Evolutionary conservation across 2,329 filamentous ascomycete genomes (phyloP).

Genomic region (Hawksworthiomyces lignivorus): DNA sequence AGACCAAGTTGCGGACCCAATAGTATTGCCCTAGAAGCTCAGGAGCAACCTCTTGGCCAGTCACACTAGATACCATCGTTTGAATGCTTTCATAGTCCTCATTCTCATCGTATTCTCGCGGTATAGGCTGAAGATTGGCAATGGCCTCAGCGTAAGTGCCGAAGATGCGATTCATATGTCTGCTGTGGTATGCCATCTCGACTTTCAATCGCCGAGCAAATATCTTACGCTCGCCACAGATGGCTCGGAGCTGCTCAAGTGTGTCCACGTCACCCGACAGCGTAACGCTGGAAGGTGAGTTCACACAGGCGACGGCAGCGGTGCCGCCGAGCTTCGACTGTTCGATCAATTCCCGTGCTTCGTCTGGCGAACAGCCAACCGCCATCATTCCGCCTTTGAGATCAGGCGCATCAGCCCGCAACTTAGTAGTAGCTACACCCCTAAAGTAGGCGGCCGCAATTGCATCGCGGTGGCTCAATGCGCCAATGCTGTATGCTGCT

Average conservation of each 20-base stretch:
- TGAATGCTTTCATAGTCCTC: too few species aligned
- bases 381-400: conserved; percentile 32
- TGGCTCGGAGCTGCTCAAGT: conserved; percentile 12
- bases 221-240: conserved; percentile 16
- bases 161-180: too few species aligned
- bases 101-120: too few species aligned
- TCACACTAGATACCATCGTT: too few species aligned
- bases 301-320: conserved; percentile 25
- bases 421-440: too few species aligned
- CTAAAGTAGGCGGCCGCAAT: conserved; percentile 18
- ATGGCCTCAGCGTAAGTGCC: too few species aligned
- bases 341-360: conserved; percentile 21
- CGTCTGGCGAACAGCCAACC: conserved; percentile 27
- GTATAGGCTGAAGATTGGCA: too few species aligned
- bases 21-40: too few species aligned
- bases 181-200: too few species aligned
- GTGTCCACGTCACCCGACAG: conserved; percentile 31
- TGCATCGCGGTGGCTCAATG: conserved; percentile 15
- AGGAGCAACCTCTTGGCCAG: too few species aligned
- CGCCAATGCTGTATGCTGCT: conserved; percentile 22
- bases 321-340: background rate
- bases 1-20: too few species aligned
- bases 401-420: too few species aligned
- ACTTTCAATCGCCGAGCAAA: conserved; percentile 24
- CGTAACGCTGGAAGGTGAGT: conserved; percentile 28